Evolutionary conservation across 768 basidiomycete genomes (phyloP).

Genomic region (Lactarius evosmus): DNA sequence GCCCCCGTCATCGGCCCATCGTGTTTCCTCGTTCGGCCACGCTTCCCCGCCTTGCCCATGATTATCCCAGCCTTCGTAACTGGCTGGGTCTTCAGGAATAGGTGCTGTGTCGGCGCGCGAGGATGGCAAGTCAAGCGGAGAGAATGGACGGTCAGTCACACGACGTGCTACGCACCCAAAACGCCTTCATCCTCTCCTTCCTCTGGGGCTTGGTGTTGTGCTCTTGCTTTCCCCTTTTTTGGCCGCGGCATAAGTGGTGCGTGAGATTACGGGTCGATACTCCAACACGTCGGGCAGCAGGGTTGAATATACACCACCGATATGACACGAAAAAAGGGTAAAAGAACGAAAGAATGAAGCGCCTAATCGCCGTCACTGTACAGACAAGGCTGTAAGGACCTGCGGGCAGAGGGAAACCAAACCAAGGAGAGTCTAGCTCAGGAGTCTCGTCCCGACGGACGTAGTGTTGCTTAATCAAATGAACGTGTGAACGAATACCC

Average conservation of each 20-base stretch:
- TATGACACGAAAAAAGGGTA: background rate
- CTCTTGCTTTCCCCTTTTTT: conserved; percentile 27
- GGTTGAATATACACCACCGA: background rate
- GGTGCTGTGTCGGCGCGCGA: conserved; percentile 12
- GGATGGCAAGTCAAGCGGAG: conserved; percentile 7
- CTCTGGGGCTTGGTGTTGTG: conserved; percentile 11
- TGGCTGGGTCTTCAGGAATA: conserved; percentile 21
- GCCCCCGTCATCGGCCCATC: background rate
- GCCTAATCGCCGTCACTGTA: background rate
- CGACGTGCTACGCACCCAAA: conserved; percentile 23
- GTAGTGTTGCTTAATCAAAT: conserved; percentile 5
- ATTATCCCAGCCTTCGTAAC: conserved; percentile 5
- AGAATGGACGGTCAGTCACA: conserved; percentile 5
- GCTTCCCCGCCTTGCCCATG: conserved; percentile 1
- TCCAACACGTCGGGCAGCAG: background rate
- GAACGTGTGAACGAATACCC: conserved; percentile 22
- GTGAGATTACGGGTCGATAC: background rate
- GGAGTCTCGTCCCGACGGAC: background rate
- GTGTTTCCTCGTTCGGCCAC: conserved; percentile 7
- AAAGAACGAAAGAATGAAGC: background rate
- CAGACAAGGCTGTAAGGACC: background rate
- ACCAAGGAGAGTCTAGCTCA: conserved; percentile 13
- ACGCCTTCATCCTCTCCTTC: conserved; percentile 13
- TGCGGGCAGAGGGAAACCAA: conserved; percentile 1
- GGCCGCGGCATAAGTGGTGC: conserved; percentile 11